Evolutionary conservation across 2,329 filamentous ascomycete genomes (phyloP).

Genomic region (Alternaria panax): DNA sequence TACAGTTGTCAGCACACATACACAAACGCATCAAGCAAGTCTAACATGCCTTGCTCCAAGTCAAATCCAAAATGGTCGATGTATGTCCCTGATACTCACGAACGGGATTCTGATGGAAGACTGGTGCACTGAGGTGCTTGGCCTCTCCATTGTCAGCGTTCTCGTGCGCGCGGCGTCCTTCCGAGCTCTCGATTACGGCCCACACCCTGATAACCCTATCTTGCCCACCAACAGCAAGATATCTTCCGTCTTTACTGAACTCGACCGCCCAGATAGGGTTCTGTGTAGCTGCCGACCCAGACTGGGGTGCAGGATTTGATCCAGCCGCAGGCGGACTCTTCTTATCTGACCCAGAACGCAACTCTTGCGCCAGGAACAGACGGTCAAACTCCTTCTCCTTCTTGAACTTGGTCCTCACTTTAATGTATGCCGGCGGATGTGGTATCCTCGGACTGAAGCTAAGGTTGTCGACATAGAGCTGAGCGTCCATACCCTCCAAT

Average conservation of each 20-base stretch:
- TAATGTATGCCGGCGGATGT: constrained; percentile 89
- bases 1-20: constrained; percentile 29
- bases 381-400: constrained; percentile 82
- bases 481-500: constrained; percentile 81
- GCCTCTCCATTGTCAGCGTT: constrained; percentile 69
- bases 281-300: constrained; percentile 48
- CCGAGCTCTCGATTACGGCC: constrained; percentile 81
- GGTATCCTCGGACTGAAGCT: constrained; percentile 88
- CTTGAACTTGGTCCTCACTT: constrained; percentile 81
- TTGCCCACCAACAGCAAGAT: constrained; percentile 89
- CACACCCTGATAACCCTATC: constrained; percentile 87
- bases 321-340: constrained; percentile 34
- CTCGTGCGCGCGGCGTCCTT: constrained; percentile 78
- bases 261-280: constrained; percentile 90
- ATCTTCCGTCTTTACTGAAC: constrained; percentile 91
- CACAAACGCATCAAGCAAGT: neutral
- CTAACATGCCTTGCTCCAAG: constrained; percentile 83
- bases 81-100: constrained; percentile 85
- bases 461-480: constrained; percentile 75
- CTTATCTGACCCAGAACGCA: constrained; percentile 64
- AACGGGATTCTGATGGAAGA: constrained; percentile 81
- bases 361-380: constrained; percentile 89
- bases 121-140: constrained; percentile 82
- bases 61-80: constrained; percentile 86
- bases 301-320: constrained; percentile 40